These are phyloP conservation scores for Trichosanthes cucumerina DNA, from an alignment of 306 rosid species.

Conservation along the genomic window DNA sequence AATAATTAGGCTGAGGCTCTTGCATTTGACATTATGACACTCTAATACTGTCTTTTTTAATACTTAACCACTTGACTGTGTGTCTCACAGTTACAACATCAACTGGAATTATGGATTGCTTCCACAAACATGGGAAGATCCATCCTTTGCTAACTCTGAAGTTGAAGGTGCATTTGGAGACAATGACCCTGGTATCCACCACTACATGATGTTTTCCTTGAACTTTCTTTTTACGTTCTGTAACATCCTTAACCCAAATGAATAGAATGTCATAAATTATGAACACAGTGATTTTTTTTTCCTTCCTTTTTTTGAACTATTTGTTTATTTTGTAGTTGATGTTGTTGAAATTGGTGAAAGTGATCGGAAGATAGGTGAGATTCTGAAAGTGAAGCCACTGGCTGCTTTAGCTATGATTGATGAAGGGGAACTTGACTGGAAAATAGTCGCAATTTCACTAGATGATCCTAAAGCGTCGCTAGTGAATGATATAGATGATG, in stretches of 20 bases:
- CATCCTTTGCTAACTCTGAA: slow-evolving; percentile 66
- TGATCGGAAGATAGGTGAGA: slow-evolving; percentile 59
- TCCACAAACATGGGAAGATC: slow-evolving; percentile 99
- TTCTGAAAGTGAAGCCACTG: slow-evolving; percentile 82
- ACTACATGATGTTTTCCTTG: slow-evolving; percentile 2
- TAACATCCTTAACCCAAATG: neutral
- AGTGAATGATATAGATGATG: slow-evolving; percentile 74
- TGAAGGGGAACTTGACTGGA: slow-evolving; percentile 99
- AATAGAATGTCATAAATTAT: neutral
- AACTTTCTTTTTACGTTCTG: neutral
- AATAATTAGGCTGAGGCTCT: neutral
- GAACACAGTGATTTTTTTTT: neutral
- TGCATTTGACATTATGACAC: neutral
- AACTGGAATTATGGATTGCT: slow-evolving; percentile 94
- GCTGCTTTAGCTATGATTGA: slow-evolving; percentile 98
- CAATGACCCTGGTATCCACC: slow-evolving; percentile 69
- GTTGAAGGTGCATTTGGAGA: slow-evolving; percentile 94
- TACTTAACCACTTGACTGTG: neutral
- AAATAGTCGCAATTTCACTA: slow-evolving; percentile 82
- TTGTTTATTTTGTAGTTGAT: slow-evolving; percentile 48
- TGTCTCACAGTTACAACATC: slow-evolving; percentile 56
- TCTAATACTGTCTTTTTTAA: neutral
- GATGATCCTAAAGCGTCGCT: slow-evolving; percentile 88
- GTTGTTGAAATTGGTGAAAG: slow-evolving; percentile 80
- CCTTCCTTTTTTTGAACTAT: neutral